phyloP scores from a whole-genome alignment of 352 stramenopile genomes.

The Phytophthora pisi region DNA sequence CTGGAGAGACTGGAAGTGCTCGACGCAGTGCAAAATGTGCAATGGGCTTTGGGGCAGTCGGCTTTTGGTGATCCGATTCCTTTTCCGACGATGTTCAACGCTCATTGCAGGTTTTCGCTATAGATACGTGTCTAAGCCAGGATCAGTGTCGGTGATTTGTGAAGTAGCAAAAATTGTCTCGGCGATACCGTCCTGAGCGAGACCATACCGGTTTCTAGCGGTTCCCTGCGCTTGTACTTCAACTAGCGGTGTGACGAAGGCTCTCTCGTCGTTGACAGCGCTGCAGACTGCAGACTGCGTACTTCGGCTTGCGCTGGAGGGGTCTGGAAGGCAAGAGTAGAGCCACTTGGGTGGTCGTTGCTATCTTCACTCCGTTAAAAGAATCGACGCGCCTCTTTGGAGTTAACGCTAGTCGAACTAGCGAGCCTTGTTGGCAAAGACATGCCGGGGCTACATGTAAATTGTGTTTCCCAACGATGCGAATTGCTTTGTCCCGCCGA shows the following conservation, averaged over 20 bases:
- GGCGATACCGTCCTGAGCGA: background rate
- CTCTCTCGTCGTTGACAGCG: background rate
- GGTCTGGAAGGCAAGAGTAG: background rate
- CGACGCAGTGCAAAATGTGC: constrained; percentile 14
- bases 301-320: background rate
- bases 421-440: constrained; percentile 4
- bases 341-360: constrained; percentile 2
- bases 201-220: background rate
- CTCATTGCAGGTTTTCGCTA: constrained; percentile 1
- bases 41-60: constrained; percentile 5
- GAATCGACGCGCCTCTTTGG: background rate
- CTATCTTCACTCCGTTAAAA: constrained; percentile 1
- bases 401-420: background rate
- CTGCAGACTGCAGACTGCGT: background rate
- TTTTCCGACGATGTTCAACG: constrained; percentile 3
- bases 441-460: background rate
- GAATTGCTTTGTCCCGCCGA: background rate
- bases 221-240: background rate
- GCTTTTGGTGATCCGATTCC: background rate
- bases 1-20: constrained; percentile 2
- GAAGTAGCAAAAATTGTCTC: constrained; percentile 8
- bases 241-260: background rate
- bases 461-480: background rate
- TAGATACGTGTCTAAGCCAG: constrained; percentile 13
- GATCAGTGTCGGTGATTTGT: background rate